These are phyloP conservation scores for Scheffersomyces illinoinensis DNA, from an alignment of 1,139 yeast genomes.

Conservation along the genomic window DNA sequence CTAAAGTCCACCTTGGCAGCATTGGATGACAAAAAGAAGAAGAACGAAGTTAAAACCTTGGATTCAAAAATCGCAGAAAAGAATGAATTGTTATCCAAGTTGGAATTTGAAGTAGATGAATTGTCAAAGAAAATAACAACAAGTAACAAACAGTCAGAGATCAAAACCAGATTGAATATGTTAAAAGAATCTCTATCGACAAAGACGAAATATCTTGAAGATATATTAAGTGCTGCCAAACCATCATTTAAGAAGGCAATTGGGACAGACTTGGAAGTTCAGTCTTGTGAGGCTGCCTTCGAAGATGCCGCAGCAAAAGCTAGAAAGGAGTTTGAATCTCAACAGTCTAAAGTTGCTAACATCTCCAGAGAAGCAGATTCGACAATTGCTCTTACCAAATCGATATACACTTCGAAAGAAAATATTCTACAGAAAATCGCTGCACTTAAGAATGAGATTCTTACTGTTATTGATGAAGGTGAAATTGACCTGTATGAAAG, in stretches of 20 bases:
- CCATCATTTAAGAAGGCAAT: slow-evolving; percentile 13
- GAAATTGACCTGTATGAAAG: slow-evolving; percentile 52
- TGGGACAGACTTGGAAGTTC: slow-evolving; percentile 22
- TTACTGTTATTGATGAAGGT: slow-evolving; percentile 38
- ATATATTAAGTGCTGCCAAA: background rate
- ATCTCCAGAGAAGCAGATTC: slow-evolving; percentile 12
- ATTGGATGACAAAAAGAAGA: slow-evolving; percentile 24
- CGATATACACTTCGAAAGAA: slow-evolving; percentile 11
- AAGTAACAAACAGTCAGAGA: slow-evolving; percentile 60
- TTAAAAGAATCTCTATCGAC: slow-evolving; percentile 12
- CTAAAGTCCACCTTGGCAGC: slow-evolving; percentile 34
- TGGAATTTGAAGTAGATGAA: slow-evolving; percentile 59
- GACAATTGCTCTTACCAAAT: slow-evolving; percentile 11
- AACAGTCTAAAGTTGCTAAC: slow-evolving; percentile 9
- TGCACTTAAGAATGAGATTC: slow-evolving; percentile 19
- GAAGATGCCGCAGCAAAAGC: slow-evolving; percentile 11
- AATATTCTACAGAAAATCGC: slow-evolving; percentile 18
- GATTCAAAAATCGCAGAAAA: slow-evolving; percentile 38
- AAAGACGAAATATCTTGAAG: slow-evolving; percentile 7
- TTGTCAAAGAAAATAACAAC: slow-evolving; percentile 50
- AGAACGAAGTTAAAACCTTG: slow-evolving; percentile 29
- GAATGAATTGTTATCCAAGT: slow-evolving; percentile 34
- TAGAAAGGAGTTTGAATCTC: slow-evolving; percentile 9
- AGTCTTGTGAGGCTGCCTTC: slow-evolving; percentile 20
- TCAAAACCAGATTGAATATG: slow-evolving; percentile 16